Conservation (phyloP, 2,329 filamentous ascomycete species). For the Dothistroma septosporum region DNA sequence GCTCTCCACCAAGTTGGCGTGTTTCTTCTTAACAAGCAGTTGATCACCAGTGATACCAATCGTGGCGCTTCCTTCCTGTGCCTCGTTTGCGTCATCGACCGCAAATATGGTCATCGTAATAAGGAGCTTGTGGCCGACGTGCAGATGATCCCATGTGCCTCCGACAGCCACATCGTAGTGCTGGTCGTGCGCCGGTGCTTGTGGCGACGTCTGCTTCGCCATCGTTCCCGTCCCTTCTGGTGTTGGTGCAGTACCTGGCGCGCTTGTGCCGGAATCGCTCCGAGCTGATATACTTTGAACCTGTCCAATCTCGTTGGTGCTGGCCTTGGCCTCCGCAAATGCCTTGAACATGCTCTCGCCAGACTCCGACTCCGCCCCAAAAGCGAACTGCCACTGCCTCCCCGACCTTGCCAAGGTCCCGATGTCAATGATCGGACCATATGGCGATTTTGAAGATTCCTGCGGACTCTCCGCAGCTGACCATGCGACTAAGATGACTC, state of each 20-base stretch:
- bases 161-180: slow-evolving; percentile 72
- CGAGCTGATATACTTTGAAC: slow-evolving; percentile 25
- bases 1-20: slow-evolving; percentile 70
- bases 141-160: slow-evolving; percentile 94
- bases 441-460: slow-evolving; percentile 20
- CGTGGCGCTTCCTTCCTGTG: slow-evolving; percentile 56
- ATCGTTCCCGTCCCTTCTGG: not conserved
- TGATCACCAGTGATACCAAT: slow-evolving; percentile 87
- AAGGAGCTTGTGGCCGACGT: slow-evolving; percentile 92
- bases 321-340: slow-evolving; percentile 37
- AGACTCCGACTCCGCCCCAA: slow-evolving; percentile 61
- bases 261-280: slow-evolving; percentile 13
- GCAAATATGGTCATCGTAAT: slow-evolving; percentile 80
- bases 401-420: slow-evolving; percentile 46
- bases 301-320: slow-evolving; percentile 31
- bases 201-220: slow-evolving; percentile 3
- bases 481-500: slow-evolving; percentile 70
- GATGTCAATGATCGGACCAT: slow-evolving; percentile 51
- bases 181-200: slow-evolving; percentile 17
- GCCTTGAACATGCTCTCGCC: slow-evolving; percentile 56
- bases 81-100: slow-evolving; percentile 45
- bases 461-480: slow-evolving; percentile 33
- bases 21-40: slow-evolving; percentile 84
- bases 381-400: slow-evolving; percentile 62
- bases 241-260: not conserved